Evolutionary conservation across 2,329 filamentous ascomycete species (phyloP), one percentile per base, ranked within the genome.

Genomic region (Paramyrothecium roridum): DNA sequence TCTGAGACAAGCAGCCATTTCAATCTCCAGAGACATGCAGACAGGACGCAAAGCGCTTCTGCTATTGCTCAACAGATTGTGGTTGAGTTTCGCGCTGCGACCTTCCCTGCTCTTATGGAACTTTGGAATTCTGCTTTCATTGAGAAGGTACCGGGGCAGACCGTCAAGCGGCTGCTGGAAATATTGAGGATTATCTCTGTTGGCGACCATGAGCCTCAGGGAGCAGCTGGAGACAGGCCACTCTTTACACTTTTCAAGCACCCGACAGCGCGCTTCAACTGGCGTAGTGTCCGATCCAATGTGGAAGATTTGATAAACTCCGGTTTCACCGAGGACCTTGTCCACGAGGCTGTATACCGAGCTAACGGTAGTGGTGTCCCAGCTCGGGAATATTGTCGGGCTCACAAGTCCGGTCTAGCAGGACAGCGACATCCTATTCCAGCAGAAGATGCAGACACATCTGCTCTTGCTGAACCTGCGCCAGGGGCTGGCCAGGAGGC

Each of bases 91-190:
- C 88, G 95, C 46, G 85, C 89, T 73, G 84, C 87, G 23, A 84
- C 97, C 23, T 75, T 97, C 16, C 90, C 92, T 1, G 84, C 88
- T 48, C 82, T 95, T 45, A 82, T 83, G 55, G 82, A 87, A 49
- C 82, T 98, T 26, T 99, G 95, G 96, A 86, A 91, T 61, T 96
- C 92, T 1, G 79, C 85, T 23, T 84, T 96, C 50, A 84, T 95
- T 19, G 91, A 96, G 63, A 93, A 91, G 64, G 84, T 91, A 1
- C 86, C 89, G 3, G 87, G 86, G 22, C 81, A 86, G 21, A 89
- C 93, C 46, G 84, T 95, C 19, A 89, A 90, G 62, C 88, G 86
- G 53, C 78, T 96, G 16, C 85, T 98, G 57, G 89, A 92, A 33
- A 93, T 96, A 49, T 77, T 99, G 55, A 90, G 90, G 63, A 84